Conservation (phyloP, 2,329 filamentous ascomycete genomes). For the Chrysoporthe deuterocubensis region DNA sequence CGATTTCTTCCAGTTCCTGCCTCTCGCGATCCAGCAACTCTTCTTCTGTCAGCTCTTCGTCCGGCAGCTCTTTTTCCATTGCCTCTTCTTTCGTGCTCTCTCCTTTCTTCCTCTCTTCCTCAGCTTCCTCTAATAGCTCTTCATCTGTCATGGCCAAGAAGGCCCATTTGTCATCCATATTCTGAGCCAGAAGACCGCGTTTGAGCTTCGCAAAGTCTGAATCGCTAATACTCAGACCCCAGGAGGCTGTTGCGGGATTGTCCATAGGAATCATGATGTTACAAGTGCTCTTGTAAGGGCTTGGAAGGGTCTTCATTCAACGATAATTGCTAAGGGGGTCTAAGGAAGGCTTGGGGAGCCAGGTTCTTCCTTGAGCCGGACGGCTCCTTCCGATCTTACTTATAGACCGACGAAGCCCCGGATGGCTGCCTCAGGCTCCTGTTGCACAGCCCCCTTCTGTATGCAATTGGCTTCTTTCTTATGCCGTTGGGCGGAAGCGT, state of each 20-base stretch:
- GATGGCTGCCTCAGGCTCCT: no score
- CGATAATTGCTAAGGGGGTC: no score
- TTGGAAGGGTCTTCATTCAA: no score
- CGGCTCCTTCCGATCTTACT: no score
- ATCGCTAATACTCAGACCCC: conserved; percentile 2
- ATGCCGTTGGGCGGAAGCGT: no score
- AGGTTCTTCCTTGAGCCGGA: no score
- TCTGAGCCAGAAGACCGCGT: not conserved
- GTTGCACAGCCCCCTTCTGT: no score
- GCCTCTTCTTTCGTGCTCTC: not conserved
- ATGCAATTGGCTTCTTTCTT: no score
- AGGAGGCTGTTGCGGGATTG: conserved; percentile 8
- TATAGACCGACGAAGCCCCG: no score
- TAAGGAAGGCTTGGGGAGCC: no score
- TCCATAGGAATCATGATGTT: not conserved
- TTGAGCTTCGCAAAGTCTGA: conserved; percentile 16
- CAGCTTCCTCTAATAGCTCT: conserved; percentile 3
- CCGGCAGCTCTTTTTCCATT: not conserved
- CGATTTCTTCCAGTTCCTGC: no score
- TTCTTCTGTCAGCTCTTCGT: conserved; percentile 1
- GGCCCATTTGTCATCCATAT: conserved; percentile 14
- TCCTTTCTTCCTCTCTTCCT: not conserved
- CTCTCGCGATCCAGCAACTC: not conserved
- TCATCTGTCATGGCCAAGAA: conserved; percentile 9
- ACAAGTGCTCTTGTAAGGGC: no score